Evolutionary conservation across 2,329 filamentous ascomycete genomes (phyloP), one percentile per base, ranked within the genome.

Genomic region (Ascochyta koolunga): DNA sequence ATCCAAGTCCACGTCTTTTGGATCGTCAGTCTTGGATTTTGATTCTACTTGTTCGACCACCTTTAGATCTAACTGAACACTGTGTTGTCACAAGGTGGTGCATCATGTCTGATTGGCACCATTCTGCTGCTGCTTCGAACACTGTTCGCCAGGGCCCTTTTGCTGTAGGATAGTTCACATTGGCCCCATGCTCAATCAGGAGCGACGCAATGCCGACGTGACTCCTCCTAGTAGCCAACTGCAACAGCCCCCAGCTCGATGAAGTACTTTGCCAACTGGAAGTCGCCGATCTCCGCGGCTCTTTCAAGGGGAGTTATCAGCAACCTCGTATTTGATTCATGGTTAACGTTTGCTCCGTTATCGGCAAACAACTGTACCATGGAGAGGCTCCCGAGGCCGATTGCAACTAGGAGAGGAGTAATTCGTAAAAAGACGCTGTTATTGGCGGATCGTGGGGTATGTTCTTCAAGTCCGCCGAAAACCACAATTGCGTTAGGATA

Each of bases 101-200:
- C 43, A 54, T 44, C 50, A 57, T 57, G 19, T 60, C 54, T 9
- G 55, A 19, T 5, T 42, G 53, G 11, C 54, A 44, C 33, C 45
- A 49, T 29, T 57, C 54, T 11, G 50, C 50, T 27, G 50, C 57
- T 19, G 54, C 54, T 45, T 60, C 54, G 13, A 57, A 54, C 5
- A 50, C 57, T 9, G 54, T 60, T 40, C 57, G 33, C 2, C 57
- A 50, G 11, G 49, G 46, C 2, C 57, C 50, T 29, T 18, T 40
- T 11, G 57, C 54, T n/a, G 54, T 50, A 18, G 22, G 45, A 43
- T 42, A 21, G 29, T 60, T 52, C 0, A 43, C n/a, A 11, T 57
- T 35, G 2, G 54, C 57, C 1, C 50, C 50, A n/a, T 35, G n/a
- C 16, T 57, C 45, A 13, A 54, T 39, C 13, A 60, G 22, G 9